A percentile compares a stretch with the other conserved stretches of the same genome.
Evolutionary conservation across 164 flowering plant genomes (phyloP).

Genomic region (Berberis thunbergii): DNA sequence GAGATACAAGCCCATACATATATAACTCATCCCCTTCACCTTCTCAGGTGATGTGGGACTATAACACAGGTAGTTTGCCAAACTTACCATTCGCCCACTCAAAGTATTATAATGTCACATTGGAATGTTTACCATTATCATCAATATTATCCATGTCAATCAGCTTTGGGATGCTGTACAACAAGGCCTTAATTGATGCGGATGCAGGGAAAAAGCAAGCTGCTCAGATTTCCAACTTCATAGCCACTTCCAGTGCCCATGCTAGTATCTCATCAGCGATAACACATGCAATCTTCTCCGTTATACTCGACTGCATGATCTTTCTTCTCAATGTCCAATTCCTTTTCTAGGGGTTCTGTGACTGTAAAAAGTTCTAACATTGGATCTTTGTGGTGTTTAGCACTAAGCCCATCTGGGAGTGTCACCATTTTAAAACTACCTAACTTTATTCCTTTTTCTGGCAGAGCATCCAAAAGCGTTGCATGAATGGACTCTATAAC

Average conservation of each 20-base stretch:
- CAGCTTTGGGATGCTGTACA: constrained; percentile 7
- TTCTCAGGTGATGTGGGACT: too few relatives aligned
- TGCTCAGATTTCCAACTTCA: constrained; percentile 11
- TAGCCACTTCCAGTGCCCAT: constrained; percentile 9
- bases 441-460: neutral
- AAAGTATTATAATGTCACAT: too few relatives aligned
- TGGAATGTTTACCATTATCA: constrained; percentile 5
- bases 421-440: constrained; percentile 6
- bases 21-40: too few relatives aligned
- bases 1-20: too few relatives aligned
- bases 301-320: neutral
- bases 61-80: too few relatives aligned
- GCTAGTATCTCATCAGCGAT: constrained; percentile 9
- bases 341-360: neutral
- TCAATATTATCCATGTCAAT: constrained; percentile 7
- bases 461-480: constrained; percentile 1
- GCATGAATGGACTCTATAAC: neutral
- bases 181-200: neutral
- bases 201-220: constrained; percentile 10
- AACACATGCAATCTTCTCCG: constrained; percentile 5
- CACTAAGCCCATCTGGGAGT: constrained; percentile 13
- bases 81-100: too few relatives aligned
- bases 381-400: constrained; percentile 5
- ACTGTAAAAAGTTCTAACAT: neutral
- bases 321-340: constrained; percentile 10